phyloP scores from a whole-genome alignment of 2,329 filamentous ascomycete genomes.

The Talaromyces sp. region DNA sequence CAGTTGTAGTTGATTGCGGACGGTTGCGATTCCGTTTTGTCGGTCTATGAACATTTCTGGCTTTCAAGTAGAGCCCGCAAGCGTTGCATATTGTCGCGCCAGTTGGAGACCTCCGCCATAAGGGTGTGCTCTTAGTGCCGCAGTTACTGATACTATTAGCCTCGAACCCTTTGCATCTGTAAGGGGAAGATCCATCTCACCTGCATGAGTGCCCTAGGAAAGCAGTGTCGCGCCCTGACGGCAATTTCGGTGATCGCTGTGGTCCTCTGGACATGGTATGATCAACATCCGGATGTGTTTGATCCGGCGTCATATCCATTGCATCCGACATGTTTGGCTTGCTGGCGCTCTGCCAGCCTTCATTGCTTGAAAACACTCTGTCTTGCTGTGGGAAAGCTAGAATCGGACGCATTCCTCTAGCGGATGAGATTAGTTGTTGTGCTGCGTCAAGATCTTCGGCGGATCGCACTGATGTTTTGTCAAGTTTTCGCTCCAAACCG shows the following conservation, averaged over 20 bases:
- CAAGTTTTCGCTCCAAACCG: conserved; percentile 36
- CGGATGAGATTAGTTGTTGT: conserved; percentile 49
- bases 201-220: conserved; percentile 46
- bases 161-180: neutral
- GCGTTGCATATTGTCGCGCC: conserved; percentile 97
- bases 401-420: conserved; percentile 39
- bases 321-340: conserved; percentile 21
- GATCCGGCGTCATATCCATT: conserved; percentile 25
- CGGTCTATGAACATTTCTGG: conserved; percentile 84
- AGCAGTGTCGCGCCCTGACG: conserved; percentile 34
- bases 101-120: conserved; percentile 91
- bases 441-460: conserved; percentile 50
- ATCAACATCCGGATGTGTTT: conserved; percentile 23
- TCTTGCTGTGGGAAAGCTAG: conserved; percentile 11
- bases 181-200: conserved; percentile 28
- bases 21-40: conserved; percentile 75
- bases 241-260: conserved; percentile 36
- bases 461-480: conserved; percentile 39
- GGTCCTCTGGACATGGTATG: conserved; percentile 24
- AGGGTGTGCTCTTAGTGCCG: conserved; percentile 84
- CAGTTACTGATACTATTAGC: conserved; percentile 69
- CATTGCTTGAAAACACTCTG: conserved; percentile 11
- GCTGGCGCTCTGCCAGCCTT: conserved; percentile 24
- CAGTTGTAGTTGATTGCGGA: conserved; percentile 48
- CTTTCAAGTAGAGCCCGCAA: conserved; percentile 91